Evolutionary conservation across 176 grass and related monocot genomes (phyloP).

Genomic region (Otatea glauca): DNA sequence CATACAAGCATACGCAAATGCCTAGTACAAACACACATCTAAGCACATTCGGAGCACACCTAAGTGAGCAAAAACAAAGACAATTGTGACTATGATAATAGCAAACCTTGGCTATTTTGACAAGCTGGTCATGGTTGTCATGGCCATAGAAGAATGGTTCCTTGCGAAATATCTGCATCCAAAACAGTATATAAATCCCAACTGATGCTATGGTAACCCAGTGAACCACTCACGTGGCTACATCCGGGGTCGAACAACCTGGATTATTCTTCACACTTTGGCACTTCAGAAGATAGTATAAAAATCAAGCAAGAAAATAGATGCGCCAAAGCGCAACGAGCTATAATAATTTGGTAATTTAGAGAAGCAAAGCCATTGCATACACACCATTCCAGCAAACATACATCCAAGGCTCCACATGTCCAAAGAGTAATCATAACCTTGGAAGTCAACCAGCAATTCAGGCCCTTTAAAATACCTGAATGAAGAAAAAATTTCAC

Average conservation of each 20-base stretch:
- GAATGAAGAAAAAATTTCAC: constrained; percentile 16
- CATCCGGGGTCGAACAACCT: too few species aligned
- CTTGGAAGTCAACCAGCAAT: constrained; percentile 73
- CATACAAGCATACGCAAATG: neutral
- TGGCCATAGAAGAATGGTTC: constrained; percentile 89
- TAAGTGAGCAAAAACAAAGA: constrained; percentile 20
- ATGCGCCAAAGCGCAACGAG: too few species aligned
- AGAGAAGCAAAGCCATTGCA: constrained; percentile 17
- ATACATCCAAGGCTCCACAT: constrained; percentile 89
- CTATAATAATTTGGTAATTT: neutral
- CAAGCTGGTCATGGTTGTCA: constrained; percentile 83
- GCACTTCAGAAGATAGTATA: too few species aligned
- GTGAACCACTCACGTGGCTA: too few species aligned
- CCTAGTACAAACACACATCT: neutral
- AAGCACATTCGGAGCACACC: neutral
- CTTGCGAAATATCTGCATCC: constrained; percentile 73
- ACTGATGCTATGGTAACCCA: neutral
- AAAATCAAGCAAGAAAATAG: too few species aligned
- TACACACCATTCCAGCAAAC: constrained; percentile 84
- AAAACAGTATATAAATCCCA: constrained; percentile 26
- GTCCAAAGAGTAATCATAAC: constrained; percentile 79
- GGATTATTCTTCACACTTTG: too few species aligned
- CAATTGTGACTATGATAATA: constrained; percentile 11
- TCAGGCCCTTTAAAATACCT: constrained; percentile 87
- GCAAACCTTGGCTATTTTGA: constrained; percentile 80